These are phyloP conservation scores for Trametes gibbosa DNA, from an alignment of 768 basidiomycete species.

Conservation along the genomic window DNA sequence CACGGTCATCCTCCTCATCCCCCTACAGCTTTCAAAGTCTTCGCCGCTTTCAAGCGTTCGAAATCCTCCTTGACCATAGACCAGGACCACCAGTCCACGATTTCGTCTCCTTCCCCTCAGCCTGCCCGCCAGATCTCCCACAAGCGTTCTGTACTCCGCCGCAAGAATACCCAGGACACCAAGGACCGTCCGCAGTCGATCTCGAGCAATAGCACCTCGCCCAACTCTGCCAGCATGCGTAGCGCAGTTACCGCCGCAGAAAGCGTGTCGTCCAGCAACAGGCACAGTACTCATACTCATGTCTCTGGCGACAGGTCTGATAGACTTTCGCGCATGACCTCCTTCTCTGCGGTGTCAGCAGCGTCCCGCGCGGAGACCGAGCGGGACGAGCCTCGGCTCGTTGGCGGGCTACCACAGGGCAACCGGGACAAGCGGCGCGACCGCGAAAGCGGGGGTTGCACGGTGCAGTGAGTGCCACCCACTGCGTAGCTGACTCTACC, in stretches of 20 bases:
- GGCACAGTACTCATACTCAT: conserved; percentile 12
- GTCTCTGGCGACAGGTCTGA: conserved; percentile 29
- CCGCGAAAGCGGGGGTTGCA: conserved; percentile 41
- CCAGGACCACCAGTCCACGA: conserved; percentile 13
- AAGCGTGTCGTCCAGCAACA: conserved; percentile 40
- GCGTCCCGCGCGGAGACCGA: conserved; percentile 23
- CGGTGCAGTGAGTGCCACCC: conserved; percentile 39
- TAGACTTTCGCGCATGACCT: conserved; percentile 35
- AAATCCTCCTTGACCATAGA: conserved; percentile 46
- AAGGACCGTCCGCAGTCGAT: conserved; percentile 56
- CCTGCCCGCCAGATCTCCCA: conserved; percentile 20
- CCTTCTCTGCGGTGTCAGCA: conserved; percentile 33
- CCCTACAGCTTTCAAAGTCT: conserved; percentile 66
- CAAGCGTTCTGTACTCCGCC: conserved; percentile 37
- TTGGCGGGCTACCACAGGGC: conserved; percentile 35
- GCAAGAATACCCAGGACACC: conserved; percentile 30
- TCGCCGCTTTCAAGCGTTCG: conserved; percentile 63
- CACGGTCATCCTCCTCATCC: conserved; percentile 53
- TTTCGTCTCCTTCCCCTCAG: conserved; percentile 22
- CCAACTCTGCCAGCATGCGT: conserved; percentile 52
- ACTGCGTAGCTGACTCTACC: neutral
- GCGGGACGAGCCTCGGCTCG: conserved; percentile 31
- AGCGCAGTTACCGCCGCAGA: conserved; percentile 53
- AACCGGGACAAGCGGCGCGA: conserved; percentile 33
- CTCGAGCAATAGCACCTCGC: conserved; percentile 55